Evolutionary conservation across 768 basidiomycete genomes (phyloP), one percentile per base, ranked within the genome.

Genomic region (Rubroboletus pulcherrimus): DNA sequence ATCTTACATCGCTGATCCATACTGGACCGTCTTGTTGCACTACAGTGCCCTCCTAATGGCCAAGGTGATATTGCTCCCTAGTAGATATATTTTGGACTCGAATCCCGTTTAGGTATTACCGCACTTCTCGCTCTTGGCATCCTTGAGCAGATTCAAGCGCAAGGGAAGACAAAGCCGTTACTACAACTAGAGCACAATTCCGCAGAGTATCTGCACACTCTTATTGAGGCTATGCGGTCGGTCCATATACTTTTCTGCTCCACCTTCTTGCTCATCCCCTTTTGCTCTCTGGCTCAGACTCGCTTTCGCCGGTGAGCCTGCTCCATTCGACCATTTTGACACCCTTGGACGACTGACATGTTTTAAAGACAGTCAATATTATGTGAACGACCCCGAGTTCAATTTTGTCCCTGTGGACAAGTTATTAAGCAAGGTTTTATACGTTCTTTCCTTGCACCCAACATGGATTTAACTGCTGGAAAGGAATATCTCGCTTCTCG

Each of bases 71-170:
- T 42, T 21, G 12, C 29, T 43, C 52, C 41, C n/a, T n/a, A 21
- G 40, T 50, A 11, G 9, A 56, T 12, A 17, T 21, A 43, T 24
- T 19, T 38, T 46, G 43, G 44, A 51, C 35, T 45, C 35, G 17
- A 56, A 55, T 12, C 11, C 15, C 39, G 21, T 38, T 44, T 52
- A 87, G 85, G 87, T n/a, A 82, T 99, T 40, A 96, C 95, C 5
- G 92, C 97, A 0, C 79, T 98, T 8, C 75, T 99, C 31, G 93
- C 95, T 12, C 81, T 98, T 21, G 97, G 97, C 2, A 92, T 99
- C 56, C 75, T 99, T 47, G 96, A 98, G 62, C 83, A 79, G 29
- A 79, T 98, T 15, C 89, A 96, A 72, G 82, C 78, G 56, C 83
- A 87, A 65, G 84, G 86, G 1, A 81, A 84, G 49, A 80, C 83